Conservation (phyloP, 2,329 filamentous ascomycete species). For the Botryotinia globosa region DNA sequence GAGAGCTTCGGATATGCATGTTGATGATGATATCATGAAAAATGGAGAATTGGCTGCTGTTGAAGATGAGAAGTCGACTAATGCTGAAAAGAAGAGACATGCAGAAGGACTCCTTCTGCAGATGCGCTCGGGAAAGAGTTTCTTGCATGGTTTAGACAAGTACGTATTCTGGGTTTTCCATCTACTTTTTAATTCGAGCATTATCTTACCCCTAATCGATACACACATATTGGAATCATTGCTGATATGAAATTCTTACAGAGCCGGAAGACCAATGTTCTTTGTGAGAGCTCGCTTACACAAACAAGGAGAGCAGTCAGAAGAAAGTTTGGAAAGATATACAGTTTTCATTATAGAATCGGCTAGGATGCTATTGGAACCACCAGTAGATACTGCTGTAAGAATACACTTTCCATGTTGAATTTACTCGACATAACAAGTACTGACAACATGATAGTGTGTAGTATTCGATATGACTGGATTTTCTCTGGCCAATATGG, state of each 20-base stretch:
- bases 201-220: no score
- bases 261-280: slow-evolving; percentile 76
- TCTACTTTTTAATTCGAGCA: background rate
- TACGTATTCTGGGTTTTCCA: background rate
- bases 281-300: slow-evolving; percentile 81
- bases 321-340: slow-evolving; percentile 78
- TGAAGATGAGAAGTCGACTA: slow-evolving; percentile 53
- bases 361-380: slow-evolving; percentile 74
- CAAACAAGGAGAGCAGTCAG: slow-evolving; percentile 75
- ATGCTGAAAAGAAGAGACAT: slow-evolving; percentile 62
- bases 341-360: slow-evolving; percentile 96
- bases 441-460: slow-evolving; percentile 52
- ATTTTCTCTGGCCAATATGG: slow-evolving; percentile 94
- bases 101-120: slow-evolving; percentile 76
- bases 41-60: slow-evolving; percentile 70
- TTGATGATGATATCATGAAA: slow-evolving; percentile 83
- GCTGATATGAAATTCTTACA: slow-evolving; percentile 3
- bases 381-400: slow-evolving; percentile 88
- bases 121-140: slow-evolving; percentile 87
- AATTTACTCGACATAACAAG: background rate
- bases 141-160: slow-evolving; percentile 83
- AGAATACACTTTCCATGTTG: slow-evolving; percentile 41
- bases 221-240: background rate
- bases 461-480: slow-evolving; percentile 95
- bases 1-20: slow-evolving; percentile 77